These are phyloP conservation scores for Claviceps digitariae DNA, from an alignment of 2,329 filamentous ascomycete species.

Conservation along the genomic window DNA sequence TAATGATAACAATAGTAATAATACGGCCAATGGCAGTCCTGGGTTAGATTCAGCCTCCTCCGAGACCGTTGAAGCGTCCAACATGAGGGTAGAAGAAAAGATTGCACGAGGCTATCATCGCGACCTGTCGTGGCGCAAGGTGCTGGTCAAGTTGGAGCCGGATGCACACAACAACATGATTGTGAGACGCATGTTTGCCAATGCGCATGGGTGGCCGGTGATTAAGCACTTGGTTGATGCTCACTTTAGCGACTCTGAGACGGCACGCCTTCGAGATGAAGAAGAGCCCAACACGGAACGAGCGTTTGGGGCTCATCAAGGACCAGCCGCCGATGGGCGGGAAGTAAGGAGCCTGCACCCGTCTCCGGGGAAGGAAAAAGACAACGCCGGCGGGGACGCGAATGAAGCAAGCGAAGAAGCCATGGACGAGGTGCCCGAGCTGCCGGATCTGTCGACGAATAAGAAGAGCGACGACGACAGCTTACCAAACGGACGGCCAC, in stretches of 20 bases:
- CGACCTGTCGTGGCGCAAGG: constrained; percentile 88
- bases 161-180: constrained; percentile 99
- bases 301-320: constrained; percentile 44
- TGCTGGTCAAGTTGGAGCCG: constrained; percentile 85
- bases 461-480: constrained; percentile 12
- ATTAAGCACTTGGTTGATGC: constrained; percentile 89
- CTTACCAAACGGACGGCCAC: constrained; percentile 8
- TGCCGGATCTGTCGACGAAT: constrained; percentile 29
- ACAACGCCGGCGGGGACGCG: not conserved
- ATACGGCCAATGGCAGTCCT: too few species aligned
- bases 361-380: not conserved
- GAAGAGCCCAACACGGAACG: constrained; percentile 54
- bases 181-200: constrained; percentile 90
- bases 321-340: constrained; percentile 47
- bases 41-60: too few species aligned
- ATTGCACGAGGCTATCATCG: constrained; percentile 92
- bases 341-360: constrained; percentile 38
- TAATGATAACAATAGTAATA: too few species aligned
- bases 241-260: constrained; percentile 66
- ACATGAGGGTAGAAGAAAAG: constrained; percentile 91
- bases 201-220: constrained; percentile 96
- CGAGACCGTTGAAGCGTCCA: constrained; percentile 41
- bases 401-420: constrained; percentile 20
- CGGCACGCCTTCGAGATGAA: constrained; percentile 51
- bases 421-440: constrained; percentile 31